phyloP scores from a whole-genome alignment of 805 yeast species.

The Cyberlindnera maritima region DNA sequence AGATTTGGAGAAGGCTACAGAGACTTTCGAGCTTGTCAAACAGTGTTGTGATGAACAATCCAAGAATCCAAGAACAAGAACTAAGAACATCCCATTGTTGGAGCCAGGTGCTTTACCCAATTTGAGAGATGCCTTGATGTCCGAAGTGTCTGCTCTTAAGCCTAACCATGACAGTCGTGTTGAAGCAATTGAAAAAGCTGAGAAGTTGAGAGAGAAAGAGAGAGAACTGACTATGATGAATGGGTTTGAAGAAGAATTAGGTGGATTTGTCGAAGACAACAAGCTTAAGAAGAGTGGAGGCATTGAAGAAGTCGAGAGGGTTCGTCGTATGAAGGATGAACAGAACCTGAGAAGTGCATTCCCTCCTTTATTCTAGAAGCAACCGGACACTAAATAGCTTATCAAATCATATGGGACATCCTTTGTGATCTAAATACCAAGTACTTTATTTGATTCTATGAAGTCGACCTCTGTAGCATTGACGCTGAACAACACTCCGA shows the following conservation, averaged over 20 bases:
- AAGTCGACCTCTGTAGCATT: no score
- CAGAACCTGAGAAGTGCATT: constrained; percentile 60
- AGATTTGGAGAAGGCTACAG: constrained; percentile 76
- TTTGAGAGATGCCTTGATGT: constrained; percentile 72
- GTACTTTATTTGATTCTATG: no score
- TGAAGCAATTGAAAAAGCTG: constrained; percentile 89
- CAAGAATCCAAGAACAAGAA: constrained; percentile 49
- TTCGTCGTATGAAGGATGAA: constrained; percentile 63
- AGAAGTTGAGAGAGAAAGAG: constrained; percentile 72
- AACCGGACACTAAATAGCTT: no score
- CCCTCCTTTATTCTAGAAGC: constrained; percentile 24
- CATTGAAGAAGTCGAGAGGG: constrained; percentile 76
- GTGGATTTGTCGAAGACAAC: constrained; percentile 75
- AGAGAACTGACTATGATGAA: constrained; percentile 51
- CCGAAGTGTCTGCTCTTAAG: constrained; percentile 71
- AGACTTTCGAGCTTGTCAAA: constrained; percentile 78
- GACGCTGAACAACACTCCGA: no score
- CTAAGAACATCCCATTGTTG: constrained; percentile 42
- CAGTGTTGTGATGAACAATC: constrained; percentile 77
- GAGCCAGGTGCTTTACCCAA: constrained; percentile 63
- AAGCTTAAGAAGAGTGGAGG: constrained; percentile 85
- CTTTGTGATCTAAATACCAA: constrained; percentile 12
- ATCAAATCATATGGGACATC: no score
- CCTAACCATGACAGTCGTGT: constrained; percentile 85
- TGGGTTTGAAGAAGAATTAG: constrained; percentile 82